A percentile compares a stretch with the other conserved stretches of the same genome.
These are phyloP conservation scores for Wallacemonas sp. DNA, from an alignment of 208 protist species.

Conservation along the genomic window DNA sequence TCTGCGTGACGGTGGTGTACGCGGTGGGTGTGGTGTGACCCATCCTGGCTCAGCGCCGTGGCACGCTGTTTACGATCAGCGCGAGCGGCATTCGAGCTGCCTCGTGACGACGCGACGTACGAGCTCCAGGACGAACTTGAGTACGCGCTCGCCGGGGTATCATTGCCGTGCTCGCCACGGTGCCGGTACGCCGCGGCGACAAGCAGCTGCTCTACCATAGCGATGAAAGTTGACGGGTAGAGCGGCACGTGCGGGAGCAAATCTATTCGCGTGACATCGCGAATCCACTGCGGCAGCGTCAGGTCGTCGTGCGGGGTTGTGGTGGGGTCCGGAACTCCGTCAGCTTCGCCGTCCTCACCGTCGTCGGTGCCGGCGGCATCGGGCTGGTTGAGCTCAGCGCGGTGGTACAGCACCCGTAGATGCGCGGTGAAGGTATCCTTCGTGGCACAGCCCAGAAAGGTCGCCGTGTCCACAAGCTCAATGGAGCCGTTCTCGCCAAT, in stretches of 20 bases:
- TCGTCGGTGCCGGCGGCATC: neutral
- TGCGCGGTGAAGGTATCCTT: conserved; percentile 9
- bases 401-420: conserved; percentile 5
- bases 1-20: too few relatives aligned
- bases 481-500: conserved; percentile 27
- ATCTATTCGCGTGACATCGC: neutral
- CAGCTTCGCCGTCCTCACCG: neutral
- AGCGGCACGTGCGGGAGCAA: neutral
- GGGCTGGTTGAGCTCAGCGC: neutral
- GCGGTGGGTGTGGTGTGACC: too few relatives aligned
- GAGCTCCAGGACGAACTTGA: neutral
- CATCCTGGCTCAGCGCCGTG: too few relatives aligned
- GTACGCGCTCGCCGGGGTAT: neutral
- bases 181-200: neutral
- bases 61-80: too few relatives aligned
- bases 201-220: conserved; percentile 8
- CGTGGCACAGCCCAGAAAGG: conserved; percentile 29
- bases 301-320: too few relatives aligned
- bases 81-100: too few relatives aligned
- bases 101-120: neutral
- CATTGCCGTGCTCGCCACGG: neutral
- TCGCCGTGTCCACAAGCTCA: conserved; percentile 22
- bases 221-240: conserved; percentile 6
- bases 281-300: neutral
- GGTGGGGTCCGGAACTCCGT: neutral